Evolutionary conservation across 2,329 filamentous ascomycete genomes (phyloP), one percentile per base, ranked within the genome.

Genomic region (Nakataea oryzae): DNA sequence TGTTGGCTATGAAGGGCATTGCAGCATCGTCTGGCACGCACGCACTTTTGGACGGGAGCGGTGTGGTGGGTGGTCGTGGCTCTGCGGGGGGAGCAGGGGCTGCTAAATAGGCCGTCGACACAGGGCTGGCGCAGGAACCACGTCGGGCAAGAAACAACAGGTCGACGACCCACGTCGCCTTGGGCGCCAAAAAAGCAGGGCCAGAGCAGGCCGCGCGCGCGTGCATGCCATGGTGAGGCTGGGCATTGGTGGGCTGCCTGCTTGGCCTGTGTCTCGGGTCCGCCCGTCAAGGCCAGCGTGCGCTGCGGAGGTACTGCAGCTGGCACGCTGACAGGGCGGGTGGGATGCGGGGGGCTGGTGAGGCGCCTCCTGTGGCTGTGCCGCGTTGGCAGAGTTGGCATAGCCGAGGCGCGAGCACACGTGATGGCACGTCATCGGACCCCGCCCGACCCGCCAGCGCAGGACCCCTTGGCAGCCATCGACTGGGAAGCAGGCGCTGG

Each of bases 1-100:
- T 96, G 71, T 87, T 82, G 62, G 82, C 76, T 65, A 86, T 82
- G 73, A 86, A 86, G 64, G 86, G 83, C 86, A 89, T 89, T 14
- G 30, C 61, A 26, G 47, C 26, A 41, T n/a, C 13, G 21, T 17
- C 17, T 58, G 6, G 14, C n/a, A 21, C 6, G 32, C 6, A 14
- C 7, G 12, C 14, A n/a, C n/a, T n/a, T 28, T 57, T 57, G 56
- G 27, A 57, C 56, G 17, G 28, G 26, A 21, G 1, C 56, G 13
- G 26, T 13, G 26, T 21, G 26, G 56, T 57, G 56, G 56, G 24
- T 28, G 11, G 56, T 5, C n/a, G 26, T n/a, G n/a, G n/a, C n/a
- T n/a, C n/a, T n/a, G n/a, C n/a, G n/a, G n/a, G n/a, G n/a, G n/a
- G n/a, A n/a, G n/a, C n/a, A n/a, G n/a, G n/a, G n/a, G n/a, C n/a